phyloP scores from a whole-genome alignment of 768 basidiomycete species.

The Pleurotus giganteus region DNA sequence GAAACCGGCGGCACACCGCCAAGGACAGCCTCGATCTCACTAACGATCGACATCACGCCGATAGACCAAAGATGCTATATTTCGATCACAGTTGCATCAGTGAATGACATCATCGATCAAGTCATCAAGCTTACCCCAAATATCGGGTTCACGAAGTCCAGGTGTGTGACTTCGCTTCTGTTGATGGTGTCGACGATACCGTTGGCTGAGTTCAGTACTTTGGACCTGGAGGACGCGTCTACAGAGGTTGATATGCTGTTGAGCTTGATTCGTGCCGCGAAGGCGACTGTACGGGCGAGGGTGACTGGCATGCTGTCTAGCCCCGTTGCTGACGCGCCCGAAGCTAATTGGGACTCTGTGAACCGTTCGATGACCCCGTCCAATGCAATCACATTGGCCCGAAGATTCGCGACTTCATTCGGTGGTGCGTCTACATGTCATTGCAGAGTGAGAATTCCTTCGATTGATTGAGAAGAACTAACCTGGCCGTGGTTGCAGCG shows the following conservation, averaged over 20 bases:
- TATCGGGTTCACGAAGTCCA: conserved; percentile 4
- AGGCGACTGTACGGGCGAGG: not conserved
- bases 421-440: not conserved
- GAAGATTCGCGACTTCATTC: not conserved
- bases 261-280: not conserved
- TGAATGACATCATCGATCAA: not conserved
- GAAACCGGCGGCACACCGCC: not conserved
- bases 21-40: not conserved
- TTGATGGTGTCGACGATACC: not conserved
- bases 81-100: too few species aligned
- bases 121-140: not conserved
- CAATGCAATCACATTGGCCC: not conserved
- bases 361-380: not conserved
- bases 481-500: conserved; percentile 15
- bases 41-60: not conserved
- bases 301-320: not conserved
- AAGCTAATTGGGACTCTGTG: not conserved
- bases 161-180: not conserved
- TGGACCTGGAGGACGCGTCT: not conserved
- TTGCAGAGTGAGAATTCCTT: not conserved
- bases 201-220: not conserved
- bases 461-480: not conserved
- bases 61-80: conserved; percentile 2
- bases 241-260: not conserved
- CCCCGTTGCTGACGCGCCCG: not conserved